These are phyloP conservation scores for Scleroderma bovista DNA, from an alignment of 768 basidiomycete genomes.

Conservation along the genomic window DNA sequence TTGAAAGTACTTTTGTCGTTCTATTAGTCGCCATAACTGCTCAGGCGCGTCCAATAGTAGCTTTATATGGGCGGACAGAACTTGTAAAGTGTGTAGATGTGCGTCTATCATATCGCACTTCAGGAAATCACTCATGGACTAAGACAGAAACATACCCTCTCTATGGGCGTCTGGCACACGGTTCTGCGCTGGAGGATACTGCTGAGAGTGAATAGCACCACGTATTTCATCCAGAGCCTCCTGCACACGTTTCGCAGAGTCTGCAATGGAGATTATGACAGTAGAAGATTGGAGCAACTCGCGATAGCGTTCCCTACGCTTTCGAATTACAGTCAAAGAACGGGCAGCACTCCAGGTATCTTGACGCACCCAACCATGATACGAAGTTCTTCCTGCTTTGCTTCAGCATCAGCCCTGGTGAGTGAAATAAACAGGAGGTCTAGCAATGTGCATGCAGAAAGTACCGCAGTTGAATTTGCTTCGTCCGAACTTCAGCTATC, in stretches of 20 bases:
- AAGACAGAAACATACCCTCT: constrained; percentile 35
- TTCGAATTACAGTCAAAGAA: constrained; percentile 41
- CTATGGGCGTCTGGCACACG: constrained; percentile 31
- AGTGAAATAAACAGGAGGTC: constrained; percentile 3
- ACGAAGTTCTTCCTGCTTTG: constrained; percentile 82
- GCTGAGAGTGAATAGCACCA: constrained; percentile 44
- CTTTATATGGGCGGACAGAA: constrained; percentile 84
- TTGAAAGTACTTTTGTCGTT: constrained; percentile 69
- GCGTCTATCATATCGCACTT: constrained; percentile 39
- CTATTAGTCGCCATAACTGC: constrained; percentile 83
- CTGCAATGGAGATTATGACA: constrained; percentile 72
- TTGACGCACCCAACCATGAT: constrained; percentile 86
- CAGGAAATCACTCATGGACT: constrained; percentile 1
- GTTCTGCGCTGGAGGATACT: constrained; percentile 39
- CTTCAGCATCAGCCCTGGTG: constrained; percentile 70
- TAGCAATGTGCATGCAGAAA: constrained; percentile 7
- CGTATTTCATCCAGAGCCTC: constrained; percentile 60
- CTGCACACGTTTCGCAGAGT: constrained; percentile 61
- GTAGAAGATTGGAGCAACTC: constrained; percentile 83
- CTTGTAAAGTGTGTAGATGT: constrained; percentile 63
- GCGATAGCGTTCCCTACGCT: constrained; percentile 82
- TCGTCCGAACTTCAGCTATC: constrained; percentile 62
- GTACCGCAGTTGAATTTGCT: constrained; percentile 67
- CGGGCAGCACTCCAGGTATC: not conserved
- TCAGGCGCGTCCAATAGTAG: constrained; percentile 90